These are phyloP conservation scores for Solanum chmielewskii DNA, from an alignment of 257 asterid species.

Conservation along the genomic window DNA sequence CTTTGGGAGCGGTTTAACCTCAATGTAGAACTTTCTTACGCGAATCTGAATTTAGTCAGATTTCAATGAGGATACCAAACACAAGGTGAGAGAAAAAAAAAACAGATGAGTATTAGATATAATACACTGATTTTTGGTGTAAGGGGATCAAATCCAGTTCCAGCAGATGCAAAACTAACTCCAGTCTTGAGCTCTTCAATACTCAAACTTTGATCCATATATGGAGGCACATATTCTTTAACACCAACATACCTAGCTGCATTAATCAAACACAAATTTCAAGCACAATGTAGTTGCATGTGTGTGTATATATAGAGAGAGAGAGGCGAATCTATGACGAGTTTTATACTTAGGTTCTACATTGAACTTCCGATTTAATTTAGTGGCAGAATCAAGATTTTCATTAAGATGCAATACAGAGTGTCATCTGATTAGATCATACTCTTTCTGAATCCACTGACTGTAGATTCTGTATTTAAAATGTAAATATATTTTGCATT, in stretches of 20 bases:
- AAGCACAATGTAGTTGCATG: not conserved
- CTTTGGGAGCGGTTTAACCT: too few species aligned
- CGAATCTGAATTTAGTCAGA: too few species aligned
- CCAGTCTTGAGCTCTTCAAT: slow-evolving; percentile 47
- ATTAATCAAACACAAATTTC: not conserved
- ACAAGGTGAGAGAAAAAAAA: too few species aligned
- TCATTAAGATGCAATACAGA: too few species aligned
- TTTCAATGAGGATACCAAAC: too few species aligned
- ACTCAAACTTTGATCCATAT: slow-evolving; percentile 45
- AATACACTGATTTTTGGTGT: slow-evolving; percentile 47
- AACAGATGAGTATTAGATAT: not conserved
- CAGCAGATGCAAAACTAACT: slow-evolving; percentile 87
- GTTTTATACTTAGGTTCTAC: too few species aligned
- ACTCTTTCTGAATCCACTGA: not conserved
- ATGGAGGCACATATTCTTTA: slow-evolving; percentile 59
- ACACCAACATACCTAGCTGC: slow-evolving; percentile 59
- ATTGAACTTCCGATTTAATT: not conserved
- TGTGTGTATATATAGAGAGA: too few species aligned
- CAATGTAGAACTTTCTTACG: fast-evolving
- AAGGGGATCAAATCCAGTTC: slow-evolving; percentile 79
- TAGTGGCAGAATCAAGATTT: not conserved
- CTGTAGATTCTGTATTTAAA: not conserved
- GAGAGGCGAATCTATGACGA: not conserved
- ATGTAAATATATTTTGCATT: too few species aligned
- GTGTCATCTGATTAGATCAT: not conserved